Evolutionary conservation across 2,329 filamentous ascomycete genomes (phyloP).

Genomic region (Fusarium nodosum): DNA sequence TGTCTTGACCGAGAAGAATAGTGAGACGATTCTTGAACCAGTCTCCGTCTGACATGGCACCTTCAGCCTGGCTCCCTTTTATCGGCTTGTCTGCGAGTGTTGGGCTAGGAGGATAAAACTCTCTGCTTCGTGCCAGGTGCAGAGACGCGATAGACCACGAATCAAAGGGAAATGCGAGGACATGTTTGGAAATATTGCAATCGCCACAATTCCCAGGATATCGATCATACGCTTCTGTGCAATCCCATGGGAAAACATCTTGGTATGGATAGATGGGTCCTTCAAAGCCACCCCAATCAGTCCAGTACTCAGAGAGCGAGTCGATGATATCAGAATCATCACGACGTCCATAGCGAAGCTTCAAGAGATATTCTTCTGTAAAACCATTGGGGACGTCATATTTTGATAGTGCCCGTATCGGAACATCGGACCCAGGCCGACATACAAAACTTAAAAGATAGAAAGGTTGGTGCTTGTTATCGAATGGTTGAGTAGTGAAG

Average conservation of each 20-base stretch:
- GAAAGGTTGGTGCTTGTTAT: constrained; percentile 25
- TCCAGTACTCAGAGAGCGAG: constrained; percentile 59
- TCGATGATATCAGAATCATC: constrained; percentile 59
- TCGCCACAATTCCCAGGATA: constrained; percentile 54
- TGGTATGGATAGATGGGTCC: constrained; percentile 56
- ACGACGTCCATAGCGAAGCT: constrained; percentile 55
- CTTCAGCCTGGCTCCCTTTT: not conserved
- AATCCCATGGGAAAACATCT: constrained; percentile 61
- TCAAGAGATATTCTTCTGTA: constrained; percentile 59
- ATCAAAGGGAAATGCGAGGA: constrained; percentile 60
- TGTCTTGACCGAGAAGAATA: constrained; percentile 51
- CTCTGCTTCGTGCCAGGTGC: constrained; percentile 53
- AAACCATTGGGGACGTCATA: constrained; percentile 56
- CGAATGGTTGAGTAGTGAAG: constrained; percentile 35
- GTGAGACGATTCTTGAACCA: constrained; percentile 55
- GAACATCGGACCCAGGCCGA: constrained; percentile 44
- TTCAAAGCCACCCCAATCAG: constrained; percentile 58
- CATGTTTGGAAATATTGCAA: constrained; percentile 60
- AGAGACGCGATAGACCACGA: constrained; percentile 57
- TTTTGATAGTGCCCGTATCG: constrained; percentile 48
- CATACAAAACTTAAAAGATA: constrained; percentile 59
- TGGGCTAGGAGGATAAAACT: constrained; percentile 50
- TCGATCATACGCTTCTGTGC: constrained; percentile 58
- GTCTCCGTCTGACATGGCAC: constrained; percentile 38
- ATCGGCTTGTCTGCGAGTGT: not conserved